These are phyloP conservation scores for Anacardium occidentale DNA, from an alignment of 345 rosid species.

Conservation along the genomic window DNA sequence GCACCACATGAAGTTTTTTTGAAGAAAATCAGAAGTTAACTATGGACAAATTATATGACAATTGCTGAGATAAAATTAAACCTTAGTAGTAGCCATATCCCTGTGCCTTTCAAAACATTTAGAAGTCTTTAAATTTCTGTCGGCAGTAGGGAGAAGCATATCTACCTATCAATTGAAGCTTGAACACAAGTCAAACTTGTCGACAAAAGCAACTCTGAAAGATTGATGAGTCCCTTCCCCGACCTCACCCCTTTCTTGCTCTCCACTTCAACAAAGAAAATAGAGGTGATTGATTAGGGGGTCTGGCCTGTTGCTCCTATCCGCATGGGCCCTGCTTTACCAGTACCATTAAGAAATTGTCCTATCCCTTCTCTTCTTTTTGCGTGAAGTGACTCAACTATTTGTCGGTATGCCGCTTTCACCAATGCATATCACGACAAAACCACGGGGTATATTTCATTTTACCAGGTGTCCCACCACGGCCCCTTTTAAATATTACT, in stretches of 20 bases:
- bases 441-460: background rate
- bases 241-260: background rate
- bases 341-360: background rate
- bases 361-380: background rate
- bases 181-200: background rate
- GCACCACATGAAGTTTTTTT: background rate
- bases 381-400: background rate
- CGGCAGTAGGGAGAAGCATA: background rate
- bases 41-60: background rate
- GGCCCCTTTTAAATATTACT: no score
- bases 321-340: background rate
- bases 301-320: slow-evolving; percentile 1
- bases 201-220: background rate
- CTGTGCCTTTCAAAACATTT: background rate
- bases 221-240: background rate
- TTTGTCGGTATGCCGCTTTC: background rate
- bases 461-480: no score
- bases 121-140: background rate
- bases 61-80: background rate
- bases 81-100: background rate
- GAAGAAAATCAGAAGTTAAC: background rate
- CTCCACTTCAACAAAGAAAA: background rate
- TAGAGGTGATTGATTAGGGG: background rate
- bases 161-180: background rate
- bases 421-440: background rate